Evolutionary conservation across 2,329 filamentous ascomycete genomes (phyloP).

Genomic region (Alternaria ethzedia): DNA sequence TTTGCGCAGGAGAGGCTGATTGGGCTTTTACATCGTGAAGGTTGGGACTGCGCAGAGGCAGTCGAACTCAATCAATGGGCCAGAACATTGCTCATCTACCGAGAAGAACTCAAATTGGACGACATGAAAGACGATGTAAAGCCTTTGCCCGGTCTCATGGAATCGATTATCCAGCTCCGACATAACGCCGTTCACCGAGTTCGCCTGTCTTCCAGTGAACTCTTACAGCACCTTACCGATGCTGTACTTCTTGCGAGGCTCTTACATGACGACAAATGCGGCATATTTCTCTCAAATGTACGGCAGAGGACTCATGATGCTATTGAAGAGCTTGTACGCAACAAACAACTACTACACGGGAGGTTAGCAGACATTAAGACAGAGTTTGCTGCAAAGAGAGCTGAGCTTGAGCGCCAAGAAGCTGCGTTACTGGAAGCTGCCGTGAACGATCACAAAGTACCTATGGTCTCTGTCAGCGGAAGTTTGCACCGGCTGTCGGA

Average conservation of each 20-base stretch:
- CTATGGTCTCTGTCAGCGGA: neutral
- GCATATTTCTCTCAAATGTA: neutral
- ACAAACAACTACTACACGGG: neutral
- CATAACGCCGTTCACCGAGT: constrained; percentile 1
- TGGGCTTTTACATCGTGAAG: neutral
- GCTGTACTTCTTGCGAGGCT: neutral
- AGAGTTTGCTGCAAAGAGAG: neutral
- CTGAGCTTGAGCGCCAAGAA: neutral
- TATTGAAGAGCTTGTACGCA: neutral
- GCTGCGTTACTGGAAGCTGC: neutral
- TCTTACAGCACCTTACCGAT: neutral
- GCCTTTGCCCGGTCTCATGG: neutral
- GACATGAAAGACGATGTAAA: neutral
- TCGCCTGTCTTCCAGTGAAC: neutral
- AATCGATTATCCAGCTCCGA: neutral
- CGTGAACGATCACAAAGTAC: neutral
- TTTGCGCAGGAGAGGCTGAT: neutral
- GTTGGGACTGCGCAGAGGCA: constrained; percentile 5
- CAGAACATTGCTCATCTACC: neutral
- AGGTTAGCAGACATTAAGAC: neutral
- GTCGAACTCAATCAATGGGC: neutral
- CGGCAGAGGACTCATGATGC: neutral
- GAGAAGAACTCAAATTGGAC: neutral
- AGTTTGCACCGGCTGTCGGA: neutral
- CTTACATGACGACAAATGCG: neutral